A percentile compares a stretch with the other conserved stretches of the same genome.
Conservation (phyloP, 768 basidiomycete genomes). For the Serendipita sp. region DNA sequence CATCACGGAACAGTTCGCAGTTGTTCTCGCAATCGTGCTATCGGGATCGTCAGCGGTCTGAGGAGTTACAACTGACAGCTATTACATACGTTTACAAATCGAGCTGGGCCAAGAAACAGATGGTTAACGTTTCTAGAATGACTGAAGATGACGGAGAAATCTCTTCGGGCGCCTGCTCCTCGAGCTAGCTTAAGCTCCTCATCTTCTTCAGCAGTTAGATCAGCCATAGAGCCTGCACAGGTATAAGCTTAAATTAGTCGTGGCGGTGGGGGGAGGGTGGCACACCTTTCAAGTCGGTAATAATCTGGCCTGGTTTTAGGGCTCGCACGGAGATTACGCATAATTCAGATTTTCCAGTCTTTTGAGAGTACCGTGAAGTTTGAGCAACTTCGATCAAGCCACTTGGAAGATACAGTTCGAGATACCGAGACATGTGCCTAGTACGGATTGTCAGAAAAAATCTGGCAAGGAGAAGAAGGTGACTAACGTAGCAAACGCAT, state of each 20-base stretch:
- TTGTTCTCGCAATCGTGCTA: constrained; percentile 81
- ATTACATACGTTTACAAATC: constrained; percentile 72
- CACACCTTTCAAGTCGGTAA: constrained; percentile 53
- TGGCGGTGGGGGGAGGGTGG: background rate
- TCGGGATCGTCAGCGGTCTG: too few species aligned
- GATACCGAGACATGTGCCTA: constrained; percentile 78
- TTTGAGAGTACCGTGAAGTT: constrained; percentile 73
- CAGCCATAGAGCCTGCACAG: constrained; percentile 59
- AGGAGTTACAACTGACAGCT: background rate
- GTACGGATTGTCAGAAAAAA: constrained; percentile 15
- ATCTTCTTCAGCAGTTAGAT: constrained; percentile 73
- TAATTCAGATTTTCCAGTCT: constrained; percentile 75
- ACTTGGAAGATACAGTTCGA: constrained; percentile 69
- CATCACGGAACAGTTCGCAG: constrained; percentile 76
- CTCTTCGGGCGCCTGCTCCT: constrained; percentile 47
- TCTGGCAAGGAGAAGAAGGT: background rate
- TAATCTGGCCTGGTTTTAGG: constrained; percentile 50
- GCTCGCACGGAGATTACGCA: constrained; percentile 72
- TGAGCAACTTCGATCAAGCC: constrained; percentile 80
- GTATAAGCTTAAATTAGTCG: background rate
- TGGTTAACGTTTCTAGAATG: constrained; percentile 87
- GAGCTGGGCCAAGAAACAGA: constrained; percentile 77
- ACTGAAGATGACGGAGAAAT: constrained; percentile 84
- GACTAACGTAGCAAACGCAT: constrained; percentile 83
- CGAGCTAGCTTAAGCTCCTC: constrained; percentile 68